These are phyloP conservation scores for Chrysophaeum taylorii DNA, from an alignment of 352 stramenopile species.

Conservation along the genomic window DNA sequence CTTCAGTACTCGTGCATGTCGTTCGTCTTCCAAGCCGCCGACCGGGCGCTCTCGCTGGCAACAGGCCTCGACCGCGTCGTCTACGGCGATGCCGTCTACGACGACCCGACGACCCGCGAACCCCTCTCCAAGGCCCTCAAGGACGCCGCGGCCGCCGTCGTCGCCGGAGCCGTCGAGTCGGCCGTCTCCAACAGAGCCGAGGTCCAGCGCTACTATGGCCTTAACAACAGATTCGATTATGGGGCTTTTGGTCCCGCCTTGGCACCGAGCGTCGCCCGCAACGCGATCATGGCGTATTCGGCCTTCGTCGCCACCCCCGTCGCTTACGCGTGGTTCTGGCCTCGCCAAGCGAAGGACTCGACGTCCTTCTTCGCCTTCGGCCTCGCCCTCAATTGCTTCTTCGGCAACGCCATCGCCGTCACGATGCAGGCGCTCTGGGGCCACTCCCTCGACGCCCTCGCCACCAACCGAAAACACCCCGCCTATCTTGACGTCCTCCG, in stretches of 20 bases:
- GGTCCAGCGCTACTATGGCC: constrained; percentile 45
- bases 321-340: constrained; percentile 43
- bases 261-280: constrained; percentile 34
- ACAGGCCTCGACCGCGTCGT: constrained; percentile 35
- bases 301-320: constrained; percentile 47
- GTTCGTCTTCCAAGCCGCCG: constrained; percentile 44
- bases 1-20: constrained; percentile 49
- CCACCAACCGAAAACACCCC: constrained; percentile 27
- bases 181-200: constrained; percentile 45
- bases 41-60: constrained; percentile 35
- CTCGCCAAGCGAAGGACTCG: constrained; percentile 39
- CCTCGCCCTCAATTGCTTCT: constrained; percentile 46
- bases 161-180: constrained; percentile 39
- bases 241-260: constrained; percentile 37
- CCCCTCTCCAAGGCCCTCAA: constrained; percentile 25
- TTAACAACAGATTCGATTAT: too few relatives aligned
- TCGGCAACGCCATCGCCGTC: constrained; percentile 45
- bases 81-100: constrained; percentile 30
- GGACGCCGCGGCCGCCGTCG: constrained; percentile 34
- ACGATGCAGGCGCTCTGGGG: constrained; percentile 50
- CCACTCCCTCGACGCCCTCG: constrained; percentile 36
- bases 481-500: constrained; percentile 38
- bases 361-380: constrained; percentile 44
- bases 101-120: not conserved
- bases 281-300: constrained; percentile 48